Base-by-base conservation (phyloP, 2,329 filamentous ascomycete genomes). In the Clonostachys rosea region DNA sequence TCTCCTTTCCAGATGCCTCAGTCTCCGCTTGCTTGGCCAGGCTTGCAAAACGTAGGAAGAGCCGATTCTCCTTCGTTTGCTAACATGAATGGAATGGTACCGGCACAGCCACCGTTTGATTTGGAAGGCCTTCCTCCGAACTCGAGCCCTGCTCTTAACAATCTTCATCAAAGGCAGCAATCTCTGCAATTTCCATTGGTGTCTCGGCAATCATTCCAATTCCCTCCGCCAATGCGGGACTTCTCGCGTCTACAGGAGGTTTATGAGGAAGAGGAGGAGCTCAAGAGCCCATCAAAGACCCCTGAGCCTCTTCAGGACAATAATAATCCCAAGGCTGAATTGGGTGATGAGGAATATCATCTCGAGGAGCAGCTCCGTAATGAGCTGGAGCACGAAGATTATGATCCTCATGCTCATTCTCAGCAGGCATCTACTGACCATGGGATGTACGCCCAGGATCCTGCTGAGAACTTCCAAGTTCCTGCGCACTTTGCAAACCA, bases 261-360 rank as follows among this genome's bases (percentile, higher is more conserved):
- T 14, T 80, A 77, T n/a, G 87, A 91, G 60, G 83, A 82, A 47
- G 86, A 89, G 18, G 86, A 88, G 53, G 86, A 88, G 49, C 63
- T 66, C 1, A 76, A 79, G 63, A 79, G 70, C 48, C 73, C 71
- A 10, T 79, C 75, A 2, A 78, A 76, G 57, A 78, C 75, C 1
- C 74, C 78, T 0, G 76, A 83, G 55, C 70, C 75, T 10, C 75
- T 95, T 20, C 24, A 30, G 3, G 24, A 30, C 9, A 30, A 30
- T 2, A 6, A 30, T 30, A 10, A 30, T 30, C 3, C 24, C 9
- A 90, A 96, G 62, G 86, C 85, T 51, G 90, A 94, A 55, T 86
- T 95, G 47, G 86, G 94, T 44, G 87, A 91, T 59, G 86, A 88
- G 5, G 89, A 95, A 57, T 92, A 94, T 59, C 89, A 92, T 56